Conservation (phyloP, 2,329 filamentous ascomycete genomes). For the Fusarium falciforme region DNA sequence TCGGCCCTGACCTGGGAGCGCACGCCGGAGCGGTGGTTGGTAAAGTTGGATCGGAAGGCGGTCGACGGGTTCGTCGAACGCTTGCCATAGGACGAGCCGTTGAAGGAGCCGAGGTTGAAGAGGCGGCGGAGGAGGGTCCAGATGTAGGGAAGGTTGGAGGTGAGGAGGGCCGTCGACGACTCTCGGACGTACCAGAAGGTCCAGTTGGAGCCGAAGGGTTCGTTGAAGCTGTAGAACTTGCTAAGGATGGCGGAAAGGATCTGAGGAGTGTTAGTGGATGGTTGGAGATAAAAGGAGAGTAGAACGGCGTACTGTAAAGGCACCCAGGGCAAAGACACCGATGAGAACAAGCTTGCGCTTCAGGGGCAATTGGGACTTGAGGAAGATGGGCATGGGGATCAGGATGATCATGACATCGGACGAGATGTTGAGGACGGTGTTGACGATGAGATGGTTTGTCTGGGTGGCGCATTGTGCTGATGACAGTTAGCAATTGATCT, state of each 20-base stretch:
- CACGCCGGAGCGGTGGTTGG: constrained; percentile 39
- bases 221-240: constrained; percentile 56
- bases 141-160: constrained; percentile 55
- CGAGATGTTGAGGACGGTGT: constrained; percentile 69
- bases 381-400: constrained; percentile 66
- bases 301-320: constrained; percentile 56
- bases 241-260: constrained; percentile 62
- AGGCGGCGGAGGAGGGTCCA: constrained; percentile 54
- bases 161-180: constrained; percentile 56
- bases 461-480: constrained; percentile 68
- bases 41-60: constrained; percentile 43
- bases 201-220: constrained; percentile 53
- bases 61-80: constrained; percentile 41
- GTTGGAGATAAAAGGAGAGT: neutral
- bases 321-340: constrained; percentile 57
- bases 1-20: constrained; percentile 39
- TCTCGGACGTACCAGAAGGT: constrained; percentile 58
- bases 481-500: constrained; percentile 15
- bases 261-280: constrained; percentile 40
- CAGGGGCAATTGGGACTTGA: constrained; percentile 59
- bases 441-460: constrained; percentile 67
- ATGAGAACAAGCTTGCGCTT: constrained; percentile 66
- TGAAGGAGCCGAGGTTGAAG: constrained; percentile 51
- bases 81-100: constrained; percentile 46
- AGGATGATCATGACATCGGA: constrained; percentile 70